A percentile compares a stretch with the other conserved stretches of the same genome.
Evolutionary conservation across 352 stramenopile species (phyloP).

Genomic region (Pythium sukuiense): DNA sequence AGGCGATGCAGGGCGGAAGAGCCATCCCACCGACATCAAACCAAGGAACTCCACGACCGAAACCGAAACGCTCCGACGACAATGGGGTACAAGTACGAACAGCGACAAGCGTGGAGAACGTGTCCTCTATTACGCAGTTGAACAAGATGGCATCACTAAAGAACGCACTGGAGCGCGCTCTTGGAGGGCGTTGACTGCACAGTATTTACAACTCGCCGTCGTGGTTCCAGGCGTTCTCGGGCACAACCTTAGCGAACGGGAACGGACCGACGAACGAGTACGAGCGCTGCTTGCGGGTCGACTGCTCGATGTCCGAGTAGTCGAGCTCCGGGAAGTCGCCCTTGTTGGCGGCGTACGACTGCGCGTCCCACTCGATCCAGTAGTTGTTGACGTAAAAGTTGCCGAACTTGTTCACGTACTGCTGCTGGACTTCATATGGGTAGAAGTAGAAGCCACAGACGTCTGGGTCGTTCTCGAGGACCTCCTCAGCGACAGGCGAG

Average conservation of each 20-base stretch:
- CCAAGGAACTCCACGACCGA: not conserved
- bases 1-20: conserved; percentile 1
- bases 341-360: conserved; percentile 66
- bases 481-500: conserved; percentile 49
- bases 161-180: not conserved
- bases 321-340: conserved; percentile 46
- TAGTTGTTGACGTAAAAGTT: conserved; percentile 79
- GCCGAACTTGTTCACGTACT: conserved; percentile 55
- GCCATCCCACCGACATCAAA: not conserved
- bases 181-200: conserved; percentile 1
- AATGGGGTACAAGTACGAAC: not conserved
- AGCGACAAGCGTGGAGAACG: not conserved
- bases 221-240: conserved; percentile 29
- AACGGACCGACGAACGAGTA: conserved; percentile 70
- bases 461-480: conserved; percentile 58
- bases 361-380: conserved; percentile 60
- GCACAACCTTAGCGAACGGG: conserved; percentile 63
- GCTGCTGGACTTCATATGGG: conserved; percentile 63
- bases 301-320: conserved; percentile 59
- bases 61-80: not conserved
- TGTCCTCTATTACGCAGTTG: conserved; percentile 2
- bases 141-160: conserved; percentile 9
- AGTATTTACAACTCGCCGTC: conserved; percentile 17
- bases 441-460: conserved; percentile 78
- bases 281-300: conserved; percentile 62